A percentile compares a stretch with the other conserved stretches of the same genome.
phyloP scores from a whole-genome alignment of 768 basidiomycete species.

The Tricholoma matsutake region DNA sequence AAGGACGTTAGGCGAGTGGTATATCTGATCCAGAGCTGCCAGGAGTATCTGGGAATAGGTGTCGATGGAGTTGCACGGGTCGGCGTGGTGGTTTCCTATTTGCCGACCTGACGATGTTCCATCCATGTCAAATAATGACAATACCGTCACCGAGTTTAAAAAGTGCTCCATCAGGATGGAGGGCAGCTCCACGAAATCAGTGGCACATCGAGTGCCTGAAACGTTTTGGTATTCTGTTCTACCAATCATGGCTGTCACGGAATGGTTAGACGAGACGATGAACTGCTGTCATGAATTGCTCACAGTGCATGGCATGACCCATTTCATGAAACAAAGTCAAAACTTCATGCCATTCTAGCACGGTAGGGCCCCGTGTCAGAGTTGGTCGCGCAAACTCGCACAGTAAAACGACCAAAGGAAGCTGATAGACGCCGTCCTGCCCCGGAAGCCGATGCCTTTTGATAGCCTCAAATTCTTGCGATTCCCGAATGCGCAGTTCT shows the following conservation, averaged over 20 bases:
- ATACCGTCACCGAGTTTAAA: conserved; percentile 77
- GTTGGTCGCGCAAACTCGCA: conserved; percentile 80
- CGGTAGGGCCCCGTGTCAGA: conserved; percentile 57
- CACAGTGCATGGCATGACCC: conserved; percentile 99
- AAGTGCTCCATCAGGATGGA: conserved; percentile 99
- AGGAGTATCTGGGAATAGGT: conserved; percentile 90
- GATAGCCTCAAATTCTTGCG: conserved; percentile 59
- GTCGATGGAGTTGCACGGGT: conserved; percentile 82
- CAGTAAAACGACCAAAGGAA: conserved; percentile 88
- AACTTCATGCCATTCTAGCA: conserved; percentile 90
- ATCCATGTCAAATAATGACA: conserved; percentile 72
- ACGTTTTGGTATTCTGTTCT: conserved; percentile 97
- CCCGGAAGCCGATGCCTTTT: conserved; percentile 59
- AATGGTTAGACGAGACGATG: conserved; percentile 1
- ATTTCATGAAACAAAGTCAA: conserved; percentile 97
- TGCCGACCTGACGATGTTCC: conserved; percentile 43
- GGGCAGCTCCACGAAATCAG: conserved; percentile 96
- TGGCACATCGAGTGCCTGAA: conserved; percentile 94
- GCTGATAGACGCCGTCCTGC: conserved; percentile 71
- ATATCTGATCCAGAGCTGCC: conserved; percentile 83
- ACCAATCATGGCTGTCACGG: conserved; percentile 86
- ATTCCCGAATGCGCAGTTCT: conserved; percentile 42
- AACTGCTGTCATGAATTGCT: conserved; percentile 30
- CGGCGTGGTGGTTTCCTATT: conserved; percentile 64
- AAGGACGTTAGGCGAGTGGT: conserved; percentile 71